Evolutionary conservation across 345 rosid species (phyloP), one percentile per base, ranked within the genome.

Genomic region (Clarkia xantiana): DNA sequence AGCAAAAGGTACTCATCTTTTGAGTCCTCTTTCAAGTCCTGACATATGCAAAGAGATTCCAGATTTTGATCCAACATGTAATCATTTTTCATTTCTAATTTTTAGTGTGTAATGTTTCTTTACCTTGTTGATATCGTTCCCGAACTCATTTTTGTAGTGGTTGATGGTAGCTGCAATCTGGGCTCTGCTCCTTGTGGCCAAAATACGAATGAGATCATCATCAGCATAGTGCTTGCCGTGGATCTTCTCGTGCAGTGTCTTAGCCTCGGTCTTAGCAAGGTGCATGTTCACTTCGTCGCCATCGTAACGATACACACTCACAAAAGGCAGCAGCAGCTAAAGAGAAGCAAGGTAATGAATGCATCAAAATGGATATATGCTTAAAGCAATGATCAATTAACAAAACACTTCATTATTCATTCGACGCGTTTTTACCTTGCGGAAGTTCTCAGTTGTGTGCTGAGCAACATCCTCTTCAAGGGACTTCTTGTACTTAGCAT

Each of bases 391-490:
- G 36, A 29, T 29, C n/a, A 12, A 43, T 10, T 8, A 0, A 40
- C 17, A 7, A 29, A 29, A 29, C 36, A 29, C 8, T 29, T 5
- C 8, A 10, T 29, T 29, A 29, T 1, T 29, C 4, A 6, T 0
- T 29, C 36, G 36, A 29, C 9, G 36, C 36, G 36, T 29, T 3
- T 29, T 29, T 46, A 82, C 97, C 95, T 89, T 89, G 67, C 81
- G 81, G 65, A 61, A 55, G 53, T 85, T 79, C 58, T 95, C 94
- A 16, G 68, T 65, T 38, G 87, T 75, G 70, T 84, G 87, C 47
- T 80, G 49, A 11, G 94, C 89, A 23, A 89, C 89, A 76, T 89
- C 97, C 63, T 89, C 97, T 68, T 89, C 95, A 0, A 84, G 76
- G 34, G 94, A 89, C 54, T 67, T 77, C 80, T 79, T 82, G 59